Evolutionary conservation across 2,329 filamentous ascomycete genomes (phyloP), one percentile per base, ranked within the genome.

Genomic region (Elsinoe fawcettii): DNA sequence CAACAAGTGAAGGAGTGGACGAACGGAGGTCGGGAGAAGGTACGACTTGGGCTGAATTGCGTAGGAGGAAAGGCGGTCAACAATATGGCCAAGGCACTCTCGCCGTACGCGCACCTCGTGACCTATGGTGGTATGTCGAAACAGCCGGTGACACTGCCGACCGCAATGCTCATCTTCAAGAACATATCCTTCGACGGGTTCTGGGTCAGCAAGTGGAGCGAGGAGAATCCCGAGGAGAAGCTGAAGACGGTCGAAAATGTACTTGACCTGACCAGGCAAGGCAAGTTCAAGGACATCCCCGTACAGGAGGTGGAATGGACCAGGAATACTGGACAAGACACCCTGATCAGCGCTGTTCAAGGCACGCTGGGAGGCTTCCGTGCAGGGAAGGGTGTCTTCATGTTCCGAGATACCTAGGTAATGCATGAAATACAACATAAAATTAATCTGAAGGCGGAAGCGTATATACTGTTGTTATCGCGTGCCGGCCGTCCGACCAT

Each of bases 41-140:
- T 97, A 56, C 81, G 83, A 41, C 76, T 99, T 1, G 93, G 85
- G 0, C 73, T 99, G 59, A 99, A 99, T 71, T 97, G 93, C 69
- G 92, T 99, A 0, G 93, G 93, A 36, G 93, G 93, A 4, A 89
- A 91, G 69, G 83, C 85, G 9, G 90, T 90, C 3, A 86, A 86
- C 25, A 80, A 85, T 1, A 77, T 99, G 67, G 86, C 91, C 5
- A 88, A 90, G 66, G 80, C 81, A 5, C 78, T 99, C 2, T 68
- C 69, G 4, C 75, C 82, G 0, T 81, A 82, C 20, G 87, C 82
- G 1, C 85, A 86, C 58, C 77, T 97, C 71, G 90, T 99, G 22
- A 96, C 92, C 3, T 99, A 99, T 69, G 93, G 93, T 23, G 92
- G 88, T 53, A 99, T 99, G 93, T 84, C 88, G 32, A 88, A 87